phyloP scores from a whole-genome alignment of 2,329 filamentous ascomycete species.

The Penicillium palitans region DNA sequence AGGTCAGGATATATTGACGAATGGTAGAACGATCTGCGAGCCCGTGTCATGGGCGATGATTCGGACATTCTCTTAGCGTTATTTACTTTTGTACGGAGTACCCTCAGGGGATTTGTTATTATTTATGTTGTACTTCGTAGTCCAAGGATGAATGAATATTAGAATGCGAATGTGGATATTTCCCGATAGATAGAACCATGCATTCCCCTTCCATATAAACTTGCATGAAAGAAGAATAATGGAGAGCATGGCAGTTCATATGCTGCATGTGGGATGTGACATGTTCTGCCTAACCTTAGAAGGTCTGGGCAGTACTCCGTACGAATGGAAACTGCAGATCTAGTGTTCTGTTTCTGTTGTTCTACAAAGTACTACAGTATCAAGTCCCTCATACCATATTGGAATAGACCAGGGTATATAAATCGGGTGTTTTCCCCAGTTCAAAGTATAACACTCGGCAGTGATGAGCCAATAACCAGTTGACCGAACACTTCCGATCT shows the following conservation, averaged over 20 bases:
- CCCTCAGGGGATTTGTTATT: background rate
- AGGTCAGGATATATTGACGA: conserved; percentile 20
- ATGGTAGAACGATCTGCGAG: conserved; percentile 22
- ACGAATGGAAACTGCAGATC: background rate
- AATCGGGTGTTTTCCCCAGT: background rate
- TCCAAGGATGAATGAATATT: background rate
- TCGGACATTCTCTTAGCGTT: background rate
- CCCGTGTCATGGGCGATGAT: conserved; percentile 21
- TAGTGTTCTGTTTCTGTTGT: background rate
- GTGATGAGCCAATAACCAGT: background rate
- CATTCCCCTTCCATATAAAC: background rate
- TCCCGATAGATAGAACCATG: background rate
- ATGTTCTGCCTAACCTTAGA: background rate
- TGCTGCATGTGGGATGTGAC: conserved; percentile 1
- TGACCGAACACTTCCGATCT: conserved; percentile 2
- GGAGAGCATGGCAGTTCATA: background rate
- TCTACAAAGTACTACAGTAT: background rate
- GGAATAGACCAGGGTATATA: conserved; percentile 12
- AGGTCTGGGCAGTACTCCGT: background rate
- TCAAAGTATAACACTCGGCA: background rate
- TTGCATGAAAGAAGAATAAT: background rate
- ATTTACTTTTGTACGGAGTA: background rate
- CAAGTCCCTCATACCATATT: conserved; percentile 4
- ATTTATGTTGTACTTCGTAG: background rate
- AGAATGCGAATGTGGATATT: background rate